Evolutionary conservation across 164 flowering plant genomes (phyloP), one percentile per base, ranked within the genome.

Genomic region (Hamamelis virginiana): DNA sequence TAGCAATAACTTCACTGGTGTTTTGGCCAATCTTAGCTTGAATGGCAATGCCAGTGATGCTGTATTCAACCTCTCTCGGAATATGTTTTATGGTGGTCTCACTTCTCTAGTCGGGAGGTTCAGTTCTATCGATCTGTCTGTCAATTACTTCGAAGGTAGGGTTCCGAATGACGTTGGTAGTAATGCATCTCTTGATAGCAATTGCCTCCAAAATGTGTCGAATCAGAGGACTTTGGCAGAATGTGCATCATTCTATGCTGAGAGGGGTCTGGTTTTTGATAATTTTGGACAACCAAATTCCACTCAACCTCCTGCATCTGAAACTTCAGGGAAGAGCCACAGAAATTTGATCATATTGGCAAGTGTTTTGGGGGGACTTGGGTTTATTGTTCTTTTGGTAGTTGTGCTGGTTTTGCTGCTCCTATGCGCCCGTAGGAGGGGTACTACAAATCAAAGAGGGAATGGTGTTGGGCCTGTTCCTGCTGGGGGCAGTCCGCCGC

Each of bases 331-430:
- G 50, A 85, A 82, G 75, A 84, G 76, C 62, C 79, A 80, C 38
- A 80, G 60, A 55, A 64, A 44, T 8, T 69, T 66, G 70, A 74
- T 82, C 65, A 87, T 94, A 70, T 67, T 91, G 78, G 89, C 77
- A 4, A 87, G 85, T 10, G 91, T 89, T 61, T 72, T 89, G 9
- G 98, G 97, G 3, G 96, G 96, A 26, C 59, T 85, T 67, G 95
- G 82, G 25, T 60, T 92, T 43, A 70, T 92, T 67, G 43, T 76
- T 23, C 70, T 90, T 67, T 44, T 86, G 72, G 77, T 79, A 44
- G 4, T 80, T 52, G 50, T 84, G 58, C 53, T 82, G 43, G 74
- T 80, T 5, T 45, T 86, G 38, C 69, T 77, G 41, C 55, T 82
- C 60, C 3, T 87, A 57, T 74, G 85, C 62, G 48, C 12, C 50